phyloP scores from a whole-genome alignment of 257 asterid species.

The Solanum bulbocastanum region DNA sequence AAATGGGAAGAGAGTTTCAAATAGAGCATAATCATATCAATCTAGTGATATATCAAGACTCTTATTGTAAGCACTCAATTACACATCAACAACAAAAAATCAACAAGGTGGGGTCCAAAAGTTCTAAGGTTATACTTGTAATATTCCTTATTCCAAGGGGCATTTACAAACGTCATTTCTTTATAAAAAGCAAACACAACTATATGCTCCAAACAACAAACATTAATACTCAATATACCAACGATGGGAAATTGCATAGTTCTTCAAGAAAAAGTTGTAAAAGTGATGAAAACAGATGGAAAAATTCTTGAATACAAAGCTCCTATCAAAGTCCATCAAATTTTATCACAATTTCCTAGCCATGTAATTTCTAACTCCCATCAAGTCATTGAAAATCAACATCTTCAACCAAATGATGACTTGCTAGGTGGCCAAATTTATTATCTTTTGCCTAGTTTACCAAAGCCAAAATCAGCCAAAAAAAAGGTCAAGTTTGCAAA shows the following conservation, averaged over 20 bases:
- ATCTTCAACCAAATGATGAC: constrained; percentile 41
- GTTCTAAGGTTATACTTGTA: constrained; percentile 19
- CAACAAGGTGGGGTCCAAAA: constrained; percentile 33
- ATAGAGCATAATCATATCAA: background rate
- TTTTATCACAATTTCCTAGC: constrained; percentile 33
- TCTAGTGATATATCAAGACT: background rate
- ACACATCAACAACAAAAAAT: constrained; percentile 8
- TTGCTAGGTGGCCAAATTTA: constrained; percentile 44
- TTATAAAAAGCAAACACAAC: constrained; percentile 27
- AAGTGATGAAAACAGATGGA: constrained; percentile 59
- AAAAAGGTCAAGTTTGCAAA: constrained; percentile 30
- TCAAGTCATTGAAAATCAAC: constrained; percentile 19
- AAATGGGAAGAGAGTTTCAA: background rate
- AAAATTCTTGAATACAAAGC: constrained; percentile 52
- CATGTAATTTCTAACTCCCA: constrained; percentile 55
- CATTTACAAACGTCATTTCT: constrained; percentile 1
- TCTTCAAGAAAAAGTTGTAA: constrained; percentile 31
- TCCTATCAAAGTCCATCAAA: constrained; percentile 46
- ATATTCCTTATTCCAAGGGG: constrained; percentile 24
- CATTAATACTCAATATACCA: background rate
- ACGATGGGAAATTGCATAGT: constrained; percentile 75
- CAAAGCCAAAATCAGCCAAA: constrained; percentile 8
- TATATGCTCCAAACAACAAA: constrained; percentile 4
- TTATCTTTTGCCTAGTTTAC: constrained; percentile 44
- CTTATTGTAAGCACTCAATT: background rate